Percentiles rank a stretch among this genome's conserved stretches.
These are phyloP conservation scores for Populus simonii DNA, from an alignment of 345 rosid species.

Conservation along the genomic window DNA sequence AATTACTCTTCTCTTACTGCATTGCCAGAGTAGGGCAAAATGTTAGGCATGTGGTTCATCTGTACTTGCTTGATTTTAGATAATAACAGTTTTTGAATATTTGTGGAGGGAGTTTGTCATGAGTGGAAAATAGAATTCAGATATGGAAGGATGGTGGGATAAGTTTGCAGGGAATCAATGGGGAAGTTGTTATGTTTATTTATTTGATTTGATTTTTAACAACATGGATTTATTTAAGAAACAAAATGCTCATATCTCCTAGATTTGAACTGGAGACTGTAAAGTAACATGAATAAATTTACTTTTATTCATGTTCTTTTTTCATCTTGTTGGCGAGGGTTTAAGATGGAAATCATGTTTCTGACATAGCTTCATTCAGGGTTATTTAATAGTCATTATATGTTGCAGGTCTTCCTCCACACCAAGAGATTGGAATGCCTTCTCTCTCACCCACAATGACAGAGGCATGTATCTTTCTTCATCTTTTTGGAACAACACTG, in stretches of 20 bases:
- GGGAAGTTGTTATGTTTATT: no score
- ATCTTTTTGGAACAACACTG: constrained; percentile 4
- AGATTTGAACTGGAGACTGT: not conserved
- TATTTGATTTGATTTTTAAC: no score
- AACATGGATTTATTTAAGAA: no score
- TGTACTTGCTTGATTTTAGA: not conserved
- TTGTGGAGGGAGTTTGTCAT: no score
- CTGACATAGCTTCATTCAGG: not conserved
- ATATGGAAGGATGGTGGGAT: no score
- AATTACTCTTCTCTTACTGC: not conserved
- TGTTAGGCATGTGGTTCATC: no score
- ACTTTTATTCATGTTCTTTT: not conserved
- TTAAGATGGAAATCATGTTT: not conserved
- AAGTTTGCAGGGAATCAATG: no score
- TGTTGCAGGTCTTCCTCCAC: constrained; percentile 82
- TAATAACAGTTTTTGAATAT: not conserved
- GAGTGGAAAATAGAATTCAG: no score
- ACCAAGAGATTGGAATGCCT: constrained; percentile 99
- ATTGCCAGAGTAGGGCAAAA: not conserved
- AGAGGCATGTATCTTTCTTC: constrained; percentile 51
- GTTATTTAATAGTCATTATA: not conserved
- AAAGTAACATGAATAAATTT: not conserved
- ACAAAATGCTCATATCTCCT: not conserved
- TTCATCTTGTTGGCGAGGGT: no score
- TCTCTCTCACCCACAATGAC: constrained; percentile 99